Conservation (phyloP, 1,284 basidiomycete species). For the Fomitopsis schrenkii region DNA sequence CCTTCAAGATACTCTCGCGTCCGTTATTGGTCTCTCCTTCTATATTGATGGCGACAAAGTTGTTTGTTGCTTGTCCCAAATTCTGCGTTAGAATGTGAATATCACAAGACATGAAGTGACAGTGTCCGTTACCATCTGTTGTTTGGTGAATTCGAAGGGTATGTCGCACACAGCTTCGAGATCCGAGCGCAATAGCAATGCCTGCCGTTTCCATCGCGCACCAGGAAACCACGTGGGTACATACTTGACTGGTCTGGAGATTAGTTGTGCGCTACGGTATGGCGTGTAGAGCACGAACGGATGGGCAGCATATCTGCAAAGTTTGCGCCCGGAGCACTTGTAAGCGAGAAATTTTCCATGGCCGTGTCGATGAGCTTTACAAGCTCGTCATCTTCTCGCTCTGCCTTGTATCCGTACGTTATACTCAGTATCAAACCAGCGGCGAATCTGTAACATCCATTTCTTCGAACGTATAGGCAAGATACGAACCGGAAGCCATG, state of each 20-base stretch:
- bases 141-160: slow-evolving; percentile 21
- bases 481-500: too few relatives aligned
- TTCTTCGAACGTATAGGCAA: too few relatives aligned
- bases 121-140: slow-evolving; percentile 16
- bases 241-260: slow-evolving; percentile 8
- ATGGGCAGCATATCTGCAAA: slow-evolving; percentile 29
- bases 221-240: slow-evolving; percentile 29
- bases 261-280: neutral
- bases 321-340: slow-evolving; percentile 24
- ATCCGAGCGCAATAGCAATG: slow-evolving; percentile 12
- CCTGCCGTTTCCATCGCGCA: slow-evolving; percentile 18
- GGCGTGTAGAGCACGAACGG: slow-evolving; percentile 12
- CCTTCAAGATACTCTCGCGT: slow-evolving; percentile 23
- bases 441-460: slow-evolving; percentile 17
- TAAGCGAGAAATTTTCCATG: slow-evolving; percentile 23
- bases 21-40: slow-evolving; percentile 18
- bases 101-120: neutral
- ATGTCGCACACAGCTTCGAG: slow-evolving; percentile 19
- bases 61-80: slow-evolving; percentile 18
- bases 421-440: slow-evolving; percentile 32
- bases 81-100: slow-evolving; percentile 12
- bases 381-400: slow-evolving; percentile 24
- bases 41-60: slow-evolving; percentile 21
- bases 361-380: slow-evolving; percentile 28
- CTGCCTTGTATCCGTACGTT: slow-evolving; percentile 32